Conservation (phyloP, 352 stramenopile species). For the Aphanomyces stellatus region DNA sequence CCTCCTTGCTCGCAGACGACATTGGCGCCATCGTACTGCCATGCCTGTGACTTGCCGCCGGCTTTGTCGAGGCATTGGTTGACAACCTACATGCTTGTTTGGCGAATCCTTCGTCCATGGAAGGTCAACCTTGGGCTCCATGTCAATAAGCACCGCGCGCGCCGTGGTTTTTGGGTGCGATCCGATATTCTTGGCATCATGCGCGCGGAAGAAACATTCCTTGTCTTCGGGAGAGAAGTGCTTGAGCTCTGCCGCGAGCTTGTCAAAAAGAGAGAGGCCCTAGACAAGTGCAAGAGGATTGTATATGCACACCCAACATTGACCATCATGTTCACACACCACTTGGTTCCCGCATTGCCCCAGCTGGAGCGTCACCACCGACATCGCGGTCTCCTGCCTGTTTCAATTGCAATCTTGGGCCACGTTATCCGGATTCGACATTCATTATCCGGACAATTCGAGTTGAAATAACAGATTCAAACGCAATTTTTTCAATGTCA, state of each 20-base stretch:
- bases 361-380: constrained; percentile 58
- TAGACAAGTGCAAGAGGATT: too few species aligned
- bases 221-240: not conserved
- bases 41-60: constrained; percentile 12
- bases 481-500: too few species aligned
- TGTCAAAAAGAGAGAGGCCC: constrained; percentile 48
- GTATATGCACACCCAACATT: too few species aligned
- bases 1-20: constrained; percentile 50
- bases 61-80: not conserved
- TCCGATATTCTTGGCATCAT: not conserved
- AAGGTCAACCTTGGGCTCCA: constrained; percentile 72
- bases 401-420: not conserved
- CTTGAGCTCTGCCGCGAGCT: constrained; percentile 33
- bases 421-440: not conserved
- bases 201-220: constrained; percentile 24
- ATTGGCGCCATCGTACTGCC: constrained; percentile 40
- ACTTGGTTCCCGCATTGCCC: constrained; percentile 77
- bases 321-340: not conserved
- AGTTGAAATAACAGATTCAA: not conserved
- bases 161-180: constrained; percentile 25
- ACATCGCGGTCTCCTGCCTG: not conserved
- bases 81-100: constrained; percentile 3
- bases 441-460: not conserved
- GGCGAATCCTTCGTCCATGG: not conserved
- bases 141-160: constrained; percentile 70